These are phyloP conservation scores for Lachnellula subtilissima DNA, from an alignment of 2,329 filamentous ascomycete genomes.

Conservation along the genomic window DNA sequence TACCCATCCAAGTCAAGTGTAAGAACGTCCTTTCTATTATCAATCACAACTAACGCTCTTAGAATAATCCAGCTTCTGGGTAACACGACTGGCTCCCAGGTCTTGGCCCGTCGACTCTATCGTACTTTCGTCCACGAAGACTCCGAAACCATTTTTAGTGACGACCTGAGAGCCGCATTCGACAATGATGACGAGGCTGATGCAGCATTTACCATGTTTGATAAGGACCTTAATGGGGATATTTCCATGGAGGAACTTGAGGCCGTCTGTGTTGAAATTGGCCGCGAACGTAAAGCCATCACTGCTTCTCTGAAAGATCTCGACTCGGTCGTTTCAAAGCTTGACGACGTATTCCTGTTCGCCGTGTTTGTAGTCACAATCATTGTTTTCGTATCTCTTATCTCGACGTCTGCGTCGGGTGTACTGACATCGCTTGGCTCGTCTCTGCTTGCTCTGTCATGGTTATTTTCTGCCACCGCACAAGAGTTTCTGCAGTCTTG, in stretches of 20 bases:
- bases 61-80: constrained; percentile 68
- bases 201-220: constrained; percentile 85
- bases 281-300: constrained; percentile 90
- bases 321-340: constrained; percentile 85
- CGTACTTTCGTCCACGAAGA: constrained; percentile 75
- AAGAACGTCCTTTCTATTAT: constrained; percentile 4
- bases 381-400: constrained; percentile 82
- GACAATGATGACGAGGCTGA: constrained; percentile 80
- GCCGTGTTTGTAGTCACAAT: constrained; percentile 76
- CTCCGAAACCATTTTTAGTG: constrained; percentile 69
- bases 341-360: constrained; percentile 85
- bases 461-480: constrained; percentile 87
- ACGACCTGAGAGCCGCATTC: constrained; percentile 76
- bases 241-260: constrained; percentile 95
- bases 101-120: constrained; percentile 81
- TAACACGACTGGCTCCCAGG: constrained; percentile 69
- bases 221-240: constrained; percentile 94
- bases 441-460: constrained; percentile 80
- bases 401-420: constrained; percentile 84
- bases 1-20: constrained; percentile 76
- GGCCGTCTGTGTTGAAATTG: constrained; percentile 88
- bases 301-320: constrained; percentile 91
- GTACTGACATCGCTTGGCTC: constrained; percentile 88
- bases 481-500: constrained; percentile 92
- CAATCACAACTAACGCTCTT: constrained; percentile 11